phyloP scores from a whole-genome alignment of 768 basidiomycete genomes.

The Suillus decipiens region DNA sequence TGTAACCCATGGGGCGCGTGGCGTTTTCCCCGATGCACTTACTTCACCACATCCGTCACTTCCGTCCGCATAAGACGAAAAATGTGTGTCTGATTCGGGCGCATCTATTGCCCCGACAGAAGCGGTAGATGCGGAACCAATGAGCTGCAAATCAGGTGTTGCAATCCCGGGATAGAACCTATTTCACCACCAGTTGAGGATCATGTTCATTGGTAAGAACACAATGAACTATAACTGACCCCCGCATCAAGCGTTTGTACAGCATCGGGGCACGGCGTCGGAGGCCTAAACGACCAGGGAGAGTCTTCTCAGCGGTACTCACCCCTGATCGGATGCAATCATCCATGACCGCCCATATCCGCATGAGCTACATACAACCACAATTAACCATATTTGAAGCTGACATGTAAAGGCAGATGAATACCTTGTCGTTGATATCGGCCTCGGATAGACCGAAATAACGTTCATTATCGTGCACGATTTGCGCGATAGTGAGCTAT shows the following conservation, averaged over 20 bases:
- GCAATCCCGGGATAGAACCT: slow-evolving; percentile 54
- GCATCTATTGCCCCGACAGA: slow-evolving; percentile 26
- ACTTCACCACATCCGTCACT: slow-evolving; percentile 8
- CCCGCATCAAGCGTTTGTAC: slow-evolving; percentile 89
- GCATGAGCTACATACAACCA: slow-evolving; percentile 47
- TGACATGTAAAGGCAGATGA: slow-evolving; percentile 10
- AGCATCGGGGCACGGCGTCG: slow-evolving; percentile 85
- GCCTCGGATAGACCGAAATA: slow-evolving; percentile 75
- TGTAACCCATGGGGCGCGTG: slow-evolving; percentile 49
- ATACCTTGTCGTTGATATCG: slow-evolving; percentile 73
- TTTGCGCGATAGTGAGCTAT: slow-evolving; percentile 91
- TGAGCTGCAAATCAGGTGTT: slow-evolving; percentile 36
- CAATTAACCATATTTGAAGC: slow-evolving; percentile 3
- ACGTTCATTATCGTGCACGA: slow-evolving; percentile 90
- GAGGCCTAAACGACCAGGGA: slow-evolving; percentile 84
- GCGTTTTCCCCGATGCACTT: slow-evolving; percentile 7
- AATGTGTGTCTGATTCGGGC: slow-evolving; percentile 16
- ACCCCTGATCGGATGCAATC: slow-evolving; percentile 88
- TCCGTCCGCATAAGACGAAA: slow-evolving; percentile 6
- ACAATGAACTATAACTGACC: slow-evolving; percentile 43
- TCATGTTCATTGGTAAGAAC: background rate
- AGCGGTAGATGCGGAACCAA: slow-evolving; percentile 31
- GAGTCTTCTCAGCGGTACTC: slow-evolving; percentile 69
- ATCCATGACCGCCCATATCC: slow-evolving; percentile 93
- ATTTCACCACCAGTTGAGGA: slow-evolving; percentile 24